Percentiles rank a stretch among this genome's conserved stretches.
Evolutionary conservation across 2,329 filamentous ascomycete genomes (phyloP).

Genomic region (Fusarium sp.): DNA sequence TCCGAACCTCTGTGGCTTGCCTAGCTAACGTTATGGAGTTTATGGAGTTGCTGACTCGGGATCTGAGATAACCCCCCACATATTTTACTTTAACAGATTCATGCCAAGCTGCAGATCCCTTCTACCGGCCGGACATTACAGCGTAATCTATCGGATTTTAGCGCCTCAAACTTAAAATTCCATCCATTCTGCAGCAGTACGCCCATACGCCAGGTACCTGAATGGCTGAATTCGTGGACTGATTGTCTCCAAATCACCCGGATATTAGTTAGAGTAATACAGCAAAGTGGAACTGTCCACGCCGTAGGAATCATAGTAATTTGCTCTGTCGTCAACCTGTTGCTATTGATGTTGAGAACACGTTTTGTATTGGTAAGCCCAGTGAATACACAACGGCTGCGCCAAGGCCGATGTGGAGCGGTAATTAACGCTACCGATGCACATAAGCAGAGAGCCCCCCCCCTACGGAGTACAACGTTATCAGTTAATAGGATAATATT

Average conservation of each 20-base stretch:
- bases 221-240: background rate
- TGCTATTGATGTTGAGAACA: conserved; percentile 10
- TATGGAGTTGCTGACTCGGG: conserved; percentile 36
- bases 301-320: conserved; percentile 14
- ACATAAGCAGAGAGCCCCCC: conserved; percentile 22
- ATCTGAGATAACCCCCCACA: conserved; percentile 30
- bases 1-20: conserved; percentile 28
- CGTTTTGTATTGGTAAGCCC: conserved; percentile 28
- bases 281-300: conserved; percentile 18
- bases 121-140: conserved; percentile 18
- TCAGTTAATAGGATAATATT: background rate
- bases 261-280: background rate
- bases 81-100: conserved; percentile 28
- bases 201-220: conserved; percentile 17
- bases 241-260: background rate
- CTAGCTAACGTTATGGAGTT: conserved; percentile 33
- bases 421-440: background rate
- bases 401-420: conserved; percentile 11
- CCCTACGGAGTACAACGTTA: conserved; percentile 33
- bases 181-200: background rate
- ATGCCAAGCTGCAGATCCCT: conserved; percentile 21
- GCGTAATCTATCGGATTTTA: conserved; percentile 34
- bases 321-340: background rate
- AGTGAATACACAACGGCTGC: background rate
- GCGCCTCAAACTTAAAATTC: background rate